A percentile compares a stretch with the other conserved stretches of the same genome.
phyloP scores from a whole-genome alignment of 352 stramenopile species.

The Peronospora farinosa region DNA sequence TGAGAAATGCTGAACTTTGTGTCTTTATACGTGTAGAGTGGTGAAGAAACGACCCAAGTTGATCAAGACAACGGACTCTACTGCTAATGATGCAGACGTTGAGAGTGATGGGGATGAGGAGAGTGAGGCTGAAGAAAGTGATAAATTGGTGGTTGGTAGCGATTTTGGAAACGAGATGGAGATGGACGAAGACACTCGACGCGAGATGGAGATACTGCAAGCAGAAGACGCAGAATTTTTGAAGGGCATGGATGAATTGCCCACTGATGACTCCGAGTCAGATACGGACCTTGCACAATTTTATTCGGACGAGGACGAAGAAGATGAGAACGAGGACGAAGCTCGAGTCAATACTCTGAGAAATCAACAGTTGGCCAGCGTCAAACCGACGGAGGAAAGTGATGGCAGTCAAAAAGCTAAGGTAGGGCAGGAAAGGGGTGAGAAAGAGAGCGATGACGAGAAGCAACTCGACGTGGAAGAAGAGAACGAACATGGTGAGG shows the following conservation, averaged over 20 bases:
- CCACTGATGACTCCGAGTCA: conserved; percentile 74
- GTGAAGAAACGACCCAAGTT: conserved; percentile 49
- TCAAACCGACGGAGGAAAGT: conserved; percentile 4
- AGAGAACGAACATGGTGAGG: conserved; percentile 4
- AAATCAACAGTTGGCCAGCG: conserved; percentile 37
- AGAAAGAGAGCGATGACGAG: conserved; percentile 9
- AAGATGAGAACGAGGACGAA: conserved; percentile 36
- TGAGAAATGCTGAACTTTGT: background rate
- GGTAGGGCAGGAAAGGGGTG: conserved; percentile 15
- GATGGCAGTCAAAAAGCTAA: conserved; percentile 19
- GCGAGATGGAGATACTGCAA: conserved; percentile 68
- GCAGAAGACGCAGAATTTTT: conserved; percentile 80
- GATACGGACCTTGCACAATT: conserved; percentile 62
- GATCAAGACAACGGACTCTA: background rate
- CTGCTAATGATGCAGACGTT: conserved; percentile 14
- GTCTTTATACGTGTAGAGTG: conserved; percentile 28
- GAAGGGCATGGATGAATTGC: conserved; percentile 76
- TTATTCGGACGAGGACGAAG: conserved; percentile 59
- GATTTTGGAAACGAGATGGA: conserved; percentile 40
- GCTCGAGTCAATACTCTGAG: conserved; percentile 44
- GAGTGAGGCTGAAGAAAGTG: conserved; percentile 21
- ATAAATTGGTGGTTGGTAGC: conserved; percentile 19
- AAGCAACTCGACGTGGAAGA: conserved; percentile 26
- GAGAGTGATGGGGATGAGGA: conserved; percentile 25
- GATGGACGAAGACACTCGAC: conserved; percentile 77